Conservation (phyloP, 345 rosid species). For the Excoecaria cochinchinensis region DNA sequence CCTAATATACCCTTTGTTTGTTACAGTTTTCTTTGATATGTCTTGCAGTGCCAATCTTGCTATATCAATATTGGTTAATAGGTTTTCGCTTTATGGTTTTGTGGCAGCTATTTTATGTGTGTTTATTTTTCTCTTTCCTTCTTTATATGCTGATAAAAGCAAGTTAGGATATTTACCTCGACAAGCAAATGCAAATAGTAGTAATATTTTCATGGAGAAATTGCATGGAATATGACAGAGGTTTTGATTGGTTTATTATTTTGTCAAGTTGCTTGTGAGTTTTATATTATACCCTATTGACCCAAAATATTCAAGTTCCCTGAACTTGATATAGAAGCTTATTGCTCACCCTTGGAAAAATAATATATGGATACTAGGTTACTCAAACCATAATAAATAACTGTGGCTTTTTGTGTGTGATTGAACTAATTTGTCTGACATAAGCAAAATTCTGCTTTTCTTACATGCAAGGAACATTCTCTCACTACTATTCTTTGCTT, state of each 20-base stretch:
- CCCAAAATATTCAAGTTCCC: not conserved
- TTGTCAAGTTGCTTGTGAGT: not conserved
- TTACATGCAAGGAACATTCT: conserved; percentile 1
- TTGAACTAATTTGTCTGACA: too few species aligned
- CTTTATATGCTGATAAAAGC: not conserved
- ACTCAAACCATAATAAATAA: not conserved
- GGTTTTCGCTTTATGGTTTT: too few species aligned
- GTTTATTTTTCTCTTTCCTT: too few species aligned
- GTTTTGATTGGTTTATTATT: not conserved
- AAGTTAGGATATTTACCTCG: not conserved
- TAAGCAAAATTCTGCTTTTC: not conserved
- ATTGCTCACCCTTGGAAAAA: too few species aligned
- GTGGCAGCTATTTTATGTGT: not conserved
- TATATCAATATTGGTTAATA: too few species aligned
- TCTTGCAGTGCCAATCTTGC: too few species aligned
- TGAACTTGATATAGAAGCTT: not conserved
- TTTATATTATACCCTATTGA: not conserved
- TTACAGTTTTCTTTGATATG: too few species aligned
- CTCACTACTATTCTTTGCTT: not conserved
- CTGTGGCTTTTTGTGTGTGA: not conserved
- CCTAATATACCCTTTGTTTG: too few species aligned
- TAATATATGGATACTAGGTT: not conserved
- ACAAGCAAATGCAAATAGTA: not conserved
- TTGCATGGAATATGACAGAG: not conserved
- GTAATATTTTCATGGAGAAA: not conserved